Evolutionary conservation across 345 rosid genomes (phyloP).

Genomic region (Eutrema japonicum): DNA sequence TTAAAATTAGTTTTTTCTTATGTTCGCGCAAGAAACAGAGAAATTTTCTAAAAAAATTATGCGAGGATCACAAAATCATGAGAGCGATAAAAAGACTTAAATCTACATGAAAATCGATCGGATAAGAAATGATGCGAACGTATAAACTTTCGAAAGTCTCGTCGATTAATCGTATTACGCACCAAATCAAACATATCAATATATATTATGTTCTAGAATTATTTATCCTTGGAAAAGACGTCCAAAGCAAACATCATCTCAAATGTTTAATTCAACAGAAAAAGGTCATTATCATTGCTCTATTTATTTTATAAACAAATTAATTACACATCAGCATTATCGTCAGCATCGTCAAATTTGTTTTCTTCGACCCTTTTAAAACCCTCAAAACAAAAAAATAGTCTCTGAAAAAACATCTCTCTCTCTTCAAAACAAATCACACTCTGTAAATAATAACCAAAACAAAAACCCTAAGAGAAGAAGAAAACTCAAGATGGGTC

Average conservation of each 20-base stretch:
- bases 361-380: conserved; percentile 27
- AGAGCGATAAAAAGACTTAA: too few relatives aligned
- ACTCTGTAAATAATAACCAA: conserved; percentile 16
- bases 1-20: too few relatives aligned
- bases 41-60: too few relatives aligned
- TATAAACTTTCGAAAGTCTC: neutral
- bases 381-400: neutral
- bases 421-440: conserved; percentile 30
- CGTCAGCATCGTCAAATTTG: conserved; percentile 36
- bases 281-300: conserved; percentile 20
- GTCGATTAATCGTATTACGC: conserved; percentile 5
- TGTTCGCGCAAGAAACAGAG: too few relatives aligned
- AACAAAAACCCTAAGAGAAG: conserved; percentile 9
- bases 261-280: conserved; percentile 11
- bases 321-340: conserved; percentile 33
- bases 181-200: conserved; percentile 19
- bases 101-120: neutral
- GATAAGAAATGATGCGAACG: conserved; percentile 6
- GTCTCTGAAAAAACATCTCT: conserved; percentile 6
- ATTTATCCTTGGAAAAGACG: conserved; percentile 36
- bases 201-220: conserved; percentile 23
- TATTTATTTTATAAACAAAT: neutral
- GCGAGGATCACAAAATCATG: too few relatives aligned
- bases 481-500: conserved; percentile 51
- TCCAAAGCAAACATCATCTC: conserved; percentile 13